Base-by-base conservation (phyloP, 345 rosid species). In the Eucalyptus grandis region DNA sequence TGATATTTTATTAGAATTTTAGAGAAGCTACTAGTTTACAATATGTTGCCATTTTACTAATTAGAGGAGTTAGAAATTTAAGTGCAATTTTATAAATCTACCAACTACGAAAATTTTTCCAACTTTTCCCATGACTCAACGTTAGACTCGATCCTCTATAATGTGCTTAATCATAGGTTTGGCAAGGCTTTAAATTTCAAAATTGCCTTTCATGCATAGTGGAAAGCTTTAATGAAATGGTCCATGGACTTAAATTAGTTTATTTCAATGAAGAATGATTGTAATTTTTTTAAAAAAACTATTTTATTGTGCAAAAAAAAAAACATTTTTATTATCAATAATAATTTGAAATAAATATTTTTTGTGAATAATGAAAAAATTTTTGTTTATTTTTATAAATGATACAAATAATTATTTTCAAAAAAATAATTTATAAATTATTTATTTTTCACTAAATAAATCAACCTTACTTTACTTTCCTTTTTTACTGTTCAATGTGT, bases 241-340 rank as follows among this genome's bases (percentile, higher is more conserved):
- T 24, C 13, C 6, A 56, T 22, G 0, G 30, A 24, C 6, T 24
- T 56, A 56, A 22, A 19, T 53, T 53, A 0, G 5, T 53, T 53
- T 0, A 53, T 53, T 53, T 0, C 0, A 1, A 53, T 21, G 58
- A 53, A 0, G 26, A 53, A 53, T 2, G 58, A 21, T 21, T 53
- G 58, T 53, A 21, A 21, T 56, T 56, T 56, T 22, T 54, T 24
- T 9, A 0, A 4, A 24, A 56, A 56, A 53, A 53, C 2, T 53
- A 56, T 56, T 56, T 9, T 56, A 24, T 24, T 0, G 6, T 4
- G 30, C 1, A 4, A 49, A 49, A 49, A 21, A 4, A 49, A 49
- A 60, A 26, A 60, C 0, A 11, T 26, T 60, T 27, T 60, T 60
- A 26, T 60, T 12, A 27, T 6, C 4, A 13, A 62, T 6, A 13